A percentile compares a stretch with the other conserved stretches of the same genome.
phyloP scores from a whole-genome alignment of 208 protist genomes.

The Wallacemonas collosoma region DNA sequence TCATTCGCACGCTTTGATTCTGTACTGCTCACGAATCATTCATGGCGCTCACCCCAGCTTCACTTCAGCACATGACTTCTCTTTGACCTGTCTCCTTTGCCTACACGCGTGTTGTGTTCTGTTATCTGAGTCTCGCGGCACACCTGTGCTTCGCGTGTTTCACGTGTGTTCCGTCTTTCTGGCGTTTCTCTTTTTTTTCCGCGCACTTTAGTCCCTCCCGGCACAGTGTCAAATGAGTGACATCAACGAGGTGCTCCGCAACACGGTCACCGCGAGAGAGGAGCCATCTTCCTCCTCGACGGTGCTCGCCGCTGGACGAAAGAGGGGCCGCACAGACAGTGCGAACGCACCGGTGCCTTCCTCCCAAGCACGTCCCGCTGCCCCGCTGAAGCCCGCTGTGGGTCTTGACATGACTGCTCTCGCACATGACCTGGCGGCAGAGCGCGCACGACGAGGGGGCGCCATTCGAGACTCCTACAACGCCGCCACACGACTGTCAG shows the following conservation, averaged over 20 bases:
- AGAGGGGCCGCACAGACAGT: slow-evolving; percentile 19
- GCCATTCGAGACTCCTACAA: slow-evolving; percentile 25
- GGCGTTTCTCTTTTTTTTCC: neutral
- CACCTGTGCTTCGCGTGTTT: too few species aligned
- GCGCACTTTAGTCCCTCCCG: too few species aligned
- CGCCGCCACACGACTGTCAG: slow-evolving; percentile 27
- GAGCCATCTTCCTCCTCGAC: neutral
- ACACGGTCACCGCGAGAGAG: slow-evolving; percentile 2
- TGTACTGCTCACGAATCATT: too few species aligned
- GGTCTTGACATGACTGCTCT: slow-evolving; percentile 32
- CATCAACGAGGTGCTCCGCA: slow-evolving; percentile 20
- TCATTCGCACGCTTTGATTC: too few species aligned
- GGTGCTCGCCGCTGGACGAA: slow-evolving; percentile 17
- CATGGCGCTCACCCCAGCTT: too few species aligned
- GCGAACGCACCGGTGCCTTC: neutral
- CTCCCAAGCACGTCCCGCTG: neutral
- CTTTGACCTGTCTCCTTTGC: too few species aligned
- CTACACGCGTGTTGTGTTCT: too few species aligned
- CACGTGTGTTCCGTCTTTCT: too few species aligned
- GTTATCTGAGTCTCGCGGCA: too few species aligned
- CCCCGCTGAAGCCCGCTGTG: slow-evolving; percentile 19
- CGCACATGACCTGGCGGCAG: slow-evolving; percentile 29
- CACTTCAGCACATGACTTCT: too few species aligned
- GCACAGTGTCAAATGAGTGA: slow-evolving; percentile 6
- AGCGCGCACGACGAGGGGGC: slow-evolving; percentile 23